Evolutionary conservation across 257 asterid species (phyloP), one percentile per base, ranked within the genome.

Genomic region (Rhazya stricta): DNA sequence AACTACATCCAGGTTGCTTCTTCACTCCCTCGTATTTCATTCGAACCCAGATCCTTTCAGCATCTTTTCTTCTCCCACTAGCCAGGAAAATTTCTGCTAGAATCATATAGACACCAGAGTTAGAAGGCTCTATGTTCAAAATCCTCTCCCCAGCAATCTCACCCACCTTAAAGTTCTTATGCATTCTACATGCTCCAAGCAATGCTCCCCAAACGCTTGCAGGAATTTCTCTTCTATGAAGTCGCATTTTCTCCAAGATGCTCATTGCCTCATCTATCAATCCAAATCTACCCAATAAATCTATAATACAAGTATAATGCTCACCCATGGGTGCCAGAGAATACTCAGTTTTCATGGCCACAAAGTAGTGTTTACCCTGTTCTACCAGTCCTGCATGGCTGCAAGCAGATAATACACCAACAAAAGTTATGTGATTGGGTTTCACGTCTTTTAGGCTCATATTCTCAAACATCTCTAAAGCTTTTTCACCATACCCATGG

Each of bases 1-100:
- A 89, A 81, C 96, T 89, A 76, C 92, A 88, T 6, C 92, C 92
- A 21, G 92, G 96, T 66, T 87, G 92, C 66, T 89, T 89, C 70
- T 89, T 89, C 48, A 89, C 89, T 23, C 91, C 91, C 16, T 76
- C 80, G 69, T 84, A 82, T 80, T 79, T 89, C 96, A 89, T 89
- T 30, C 86, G 85, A 53, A 19, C 62, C 92, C 92, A 81, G 78
- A 71, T 81, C 4, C 69, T 73, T 42, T 85, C 84, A 12, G 89
- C 91, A 63, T 86, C 84, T 56, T 83, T 84, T 78, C 81, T 89
- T 83, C 72, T 88, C 63, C 91, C 91, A 5, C 77, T 80, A 29
- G 85, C 83, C n/a, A 84, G 67, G 79, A 80, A 86, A 61, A 86
- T 88, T 61, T 88, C 96, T 21, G 84, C 88, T 42, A 89, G 85